Conservation (phyloP, 1,284 basidiomycete species). For the Malassezia equina region DNA sequence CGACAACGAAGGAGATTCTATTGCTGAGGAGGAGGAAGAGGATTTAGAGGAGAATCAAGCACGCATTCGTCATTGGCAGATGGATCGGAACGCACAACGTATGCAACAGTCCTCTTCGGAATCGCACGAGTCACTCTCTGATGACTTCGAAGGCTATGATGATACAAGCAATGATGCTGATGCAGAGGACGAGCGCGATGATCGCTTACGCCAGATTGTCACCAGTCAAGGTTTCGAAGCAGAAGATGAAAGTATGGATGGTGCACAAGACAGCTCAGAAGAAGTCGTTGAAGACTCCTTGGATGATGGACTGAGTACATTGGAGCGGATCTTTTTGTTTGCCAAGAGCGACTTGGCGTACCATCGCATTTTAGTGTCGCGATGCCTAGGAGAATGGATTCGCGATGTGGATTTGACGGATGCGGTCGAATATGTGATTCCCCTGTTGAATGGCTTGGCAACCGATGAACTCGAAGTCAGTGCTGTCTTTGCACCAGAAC, state of each 20-base stretch:
- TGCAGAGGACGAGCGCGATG: constrained; percentile 16
- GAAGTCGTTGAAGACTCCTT: constrained; percentile 3
- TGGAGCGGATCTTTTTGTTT: constrained; percentile 89
- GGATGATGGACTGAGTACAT: constrained; percentile 55
- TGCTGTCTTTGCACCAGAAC: constrained; percentile 72
- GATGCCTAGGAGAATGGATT: constrained; percentile 45
- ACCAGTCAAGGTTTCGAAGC: not conserved
- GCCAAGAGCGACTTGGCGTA: constrained; percentile 73
- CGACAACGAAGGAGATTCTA: constrained; percentile 30
- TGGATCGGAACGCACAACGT: not conserved
- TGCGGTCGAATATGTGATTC: constrained; percentile 85
- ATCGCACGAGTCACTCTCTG: not conserved
- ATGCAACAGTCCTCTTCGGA: not conserved
- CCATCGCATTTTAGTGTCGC: constrained; percentile 59
- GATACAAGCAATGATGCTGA: constrained; percentile 16
- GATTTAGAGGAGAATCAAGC: constrained; percentile 9
- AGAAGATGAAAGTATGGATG: not conserved
- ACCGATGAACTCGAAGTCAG: constrained; percentile 86
- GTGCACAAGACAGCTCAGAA: not conserved
- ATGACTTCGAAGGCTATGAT: constrained; percentile 5
- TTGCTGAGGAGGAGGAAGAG: constrained; percentile 26
- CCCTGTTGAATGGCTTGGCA: constrained; percentile 73
- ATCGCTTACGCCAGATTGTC: not conserved
- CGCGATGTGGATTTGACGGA: constrained; percentile 60
- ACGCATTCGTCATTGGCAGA: not conserved